A percentile compares a stretch with the other conserved stretches of the same genome.
These are phyloP conservation scores for Colletotrichum chrysophilum DNA, from an alignment of 2,329 filamentous ascomycete species.

Conservation along the genomic window DNA sequence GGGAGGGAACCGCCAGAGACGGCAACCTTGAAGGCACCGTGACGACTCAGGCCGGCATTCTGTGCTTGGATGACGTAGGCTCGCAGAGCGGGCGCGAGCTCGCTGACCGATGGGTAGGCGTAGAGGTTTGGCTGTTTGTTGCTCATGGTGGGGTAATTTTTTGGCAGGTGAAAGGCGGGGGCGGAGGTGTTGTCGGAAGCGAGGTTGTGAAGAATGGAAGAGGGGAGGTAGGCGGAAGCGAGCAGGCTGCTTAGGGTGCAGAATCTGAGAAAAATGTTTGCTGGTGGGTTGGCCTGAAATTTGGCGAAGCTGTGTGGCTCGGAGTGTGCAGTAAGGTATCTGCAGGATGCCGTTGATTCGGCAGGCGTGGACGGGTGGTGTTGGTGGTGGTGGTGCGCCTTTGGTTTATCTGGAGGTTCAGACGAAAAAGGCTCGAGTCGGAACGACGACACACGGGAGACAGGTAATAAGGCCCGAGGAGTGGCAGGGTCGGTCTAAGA, in stretches of 20 bases:
- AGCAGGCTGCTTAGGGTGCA: conserved; percentile 1
- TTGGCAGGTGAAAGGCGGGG: conserved; percentile 9
- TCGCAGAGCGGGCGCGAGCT: conserved; percentile 79
- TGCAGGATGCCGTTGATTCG: neutral
- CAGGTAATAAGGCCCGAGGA: conserved; percentile 11
- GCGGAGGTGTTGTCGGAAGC: conserved; percentile 9
- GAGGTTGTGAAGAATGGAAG: conserved; percentile 12
- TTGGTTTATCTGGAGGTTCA: conserved; percentile 8
- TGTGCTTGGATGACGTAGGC: conserved; percentile 84
- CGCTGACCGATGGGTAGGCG: conserved; percentile 73
- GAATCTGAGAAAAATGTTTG: neutral
- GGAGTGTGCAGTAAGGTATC: neutral
- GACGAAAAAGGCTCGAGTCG: conserved; percentile 12
- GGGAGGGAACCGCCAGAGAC: conserved; percentile 95
- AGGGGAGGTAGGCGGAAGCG: neutral
- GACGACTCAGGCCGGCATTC: conserved; percentile 78
- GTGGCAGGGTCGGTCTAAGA: neutral
- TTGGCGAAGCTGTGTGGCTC: conserved; percentile 1
- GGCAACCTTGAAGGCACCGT: conserved; percentile 86
- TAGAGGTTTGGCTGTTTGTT: conserved; percentile 75
- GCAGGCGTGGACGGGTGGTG: neutral
- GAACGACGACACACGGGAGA: neutral
- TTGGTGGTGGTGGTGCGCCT: neutral
- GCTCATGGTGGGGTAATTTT: conserved; percentile 42
- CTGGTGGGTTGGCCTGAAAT: neutral